Evolutionary conservation across 1,284 basidiomycete genomes (phyloP), one percentile per base, ranked within the genome.

Genomic region (Microbotryomycetes sp.): DNA sequence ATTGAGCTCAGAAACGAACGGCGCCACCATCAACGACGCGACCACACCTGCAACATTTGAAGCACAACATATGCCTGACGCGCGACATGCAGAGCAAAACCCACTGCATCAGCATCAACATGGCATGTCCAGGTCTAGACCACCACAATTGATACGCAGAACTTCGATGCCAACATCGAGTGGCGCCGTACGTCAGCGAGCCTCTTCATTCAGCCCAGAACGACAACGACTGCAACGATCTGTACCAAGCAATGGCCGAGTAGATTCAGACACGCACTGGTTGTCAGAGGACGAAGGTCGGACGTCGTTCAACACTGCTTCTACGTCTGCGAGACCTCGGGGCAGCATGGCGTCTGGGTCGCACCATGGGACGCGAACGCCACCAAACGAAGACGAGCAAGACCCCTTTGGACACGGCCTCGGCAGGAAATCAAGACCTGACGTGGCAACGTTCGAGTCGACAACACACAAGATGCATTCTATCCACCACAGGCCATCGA

Each of bases 261-360:
- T 66, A 30, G 64, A 72, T 42, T 60, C 65, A 28, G 70, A 70
- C 25, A 54, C 65, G 23, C 71, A 70, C 47, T 72, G 70, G 70
- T 53, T 71, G 19, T 68, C 66, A 2, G 71, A 72, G 36, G 70
- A 72, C 62, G 71, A 72, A 52, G 68, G 60, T 51, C 42, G 47
- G 23, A 65, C 47, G 26, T 58, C 12, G 9, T 26, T 14, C 15
- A 46, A 19, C 29, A 26, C 14, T 31, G 49, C 14, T 50, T 47
- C 31, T 31, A 46, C 23, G 56, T 30, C 42, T 54, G 61, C 19
- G 26, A 52, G 49, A 12, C 23, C 28, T 15, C 49, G 28, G 30
- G 30, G 31, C 45, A 23, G 56, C 12, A 31, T 15, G 42, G 49
- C 29, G 22, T 32, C 19, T n/a, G 30, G 46, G n/a, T 28, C 12